Conservation (phyloP, 2,329 filamentous ascomycete genomes). For the Scedosporium aurantiacum region DNA sequence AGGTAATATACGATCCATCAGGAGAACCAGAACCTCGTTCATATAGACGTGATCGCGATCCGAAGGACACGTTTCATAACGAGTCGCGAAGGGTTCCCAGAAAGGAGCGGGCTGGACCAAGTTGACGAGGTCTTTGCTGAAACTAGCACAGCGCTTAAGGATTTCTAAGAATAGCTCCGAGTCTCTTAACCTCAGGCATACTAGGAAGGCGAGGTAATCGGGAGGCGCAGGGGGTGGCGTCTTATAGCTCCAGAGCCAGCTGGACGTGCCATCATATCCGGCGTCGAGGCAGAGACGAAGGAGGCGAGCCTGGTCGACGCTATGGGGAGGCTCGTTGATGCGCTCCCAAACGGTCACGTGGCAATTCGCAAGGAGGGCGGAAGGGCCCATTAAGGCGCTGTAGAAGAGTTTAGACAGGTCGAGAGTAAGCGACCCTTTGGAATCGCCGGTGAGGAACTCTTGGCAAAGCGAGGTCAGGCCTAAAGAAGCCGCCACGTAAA, state of each 20-base stretch:
- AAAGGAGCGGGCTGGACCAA: neutral
- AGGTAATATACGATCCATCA: neutral
- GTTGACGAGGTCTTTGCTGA: neutral
- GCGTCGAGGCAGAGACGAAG: neutral
- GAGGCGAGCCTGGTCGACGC: neutral
- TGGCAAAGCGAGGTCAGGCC: neutral
- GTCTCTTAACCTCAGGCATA: neutral
- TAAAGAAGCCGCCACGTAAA: neutral
- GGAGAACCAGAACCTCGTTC: neutral
- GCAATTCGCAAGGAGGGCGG: neutral
- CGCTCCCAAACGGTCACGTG: neutral
- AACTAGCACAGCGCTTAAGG: neutral
- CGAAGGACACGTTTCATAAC: neutral
- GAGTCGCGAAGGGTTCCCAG: neutral
- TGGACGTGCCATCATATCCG: neutral
- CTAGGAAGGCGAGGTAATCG: neutral
- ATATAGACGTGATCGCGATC: neutral
- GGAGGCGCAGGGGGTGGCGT: neutral
- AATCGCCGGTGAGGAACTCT: neutral
- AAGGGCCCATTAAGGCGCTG: neutral
- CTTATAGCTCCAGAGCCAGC: neutral
- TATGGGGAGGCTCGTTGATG: constrained; percentile 2
- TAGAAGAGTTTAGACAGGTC: neutral
- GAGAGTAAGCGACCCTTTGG: neutral
- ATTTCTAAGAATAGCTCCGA: constrained; percentile 2